Conservation (phyloP, 1,284 basidiomycete species). For the Malassezia pachydermatis region DNA sequence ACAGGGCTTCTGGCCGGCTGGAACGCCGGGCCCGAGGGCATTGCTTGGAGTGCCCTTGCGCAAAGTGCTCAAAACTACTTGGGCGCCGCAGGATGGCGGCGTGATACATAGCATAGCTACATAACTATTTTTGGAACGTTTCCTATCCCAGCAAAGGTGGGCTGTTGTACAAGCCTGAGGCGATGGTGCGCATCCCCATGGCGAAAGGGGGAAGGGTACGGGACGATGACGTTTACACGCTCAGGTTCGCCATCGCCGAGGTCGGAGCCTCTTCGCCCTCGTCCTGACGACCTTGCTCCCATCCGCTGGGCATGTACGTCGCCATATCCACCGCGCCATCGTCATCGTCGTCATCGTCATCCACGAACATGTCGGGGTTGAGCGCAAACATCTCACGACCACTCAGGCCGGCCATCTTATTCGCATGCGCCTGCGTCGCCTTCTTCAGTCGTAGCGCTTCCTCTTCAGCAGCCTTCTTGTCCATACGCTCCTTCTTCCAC, state of each 20-base stretch:
- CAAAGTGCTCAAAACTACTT: constrained; percentile 20
- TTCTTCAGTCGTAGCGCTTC: constrained; percentile 79
- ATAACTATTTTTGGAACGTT: neutral
- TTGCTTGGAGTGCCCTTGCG: constrained; percentile 16
- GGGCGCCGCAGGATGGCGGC: constrained; percentile 15
- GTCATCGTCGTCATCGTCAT: constrained; percentile 59
- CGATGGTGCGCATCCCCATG: no score
- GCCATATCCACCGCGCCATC: constrained; percentile 47
- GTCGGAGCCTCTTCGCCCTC: constrained; percentile 18
- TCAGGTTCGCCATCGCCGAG: constrained; percentile 1
- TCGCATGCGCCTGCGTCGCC: constrained; percentile 69
- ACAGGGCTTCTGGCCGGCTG: constrained; percentile 21
- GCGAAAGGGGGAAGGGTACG: no score
- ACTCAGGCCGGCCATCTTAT: constrained; percentile 85
- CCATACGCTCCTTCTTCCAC: constrained; percentile 65
- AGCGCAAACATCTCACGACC: constrained; percentile 85
- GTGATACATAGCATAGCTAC: constrained; percentile 2
- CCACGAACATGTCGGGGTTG: constrained; percentile 88
- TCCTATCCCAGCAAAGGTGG: neutral
- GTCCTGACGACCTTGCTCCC: constrained; percentile 37
- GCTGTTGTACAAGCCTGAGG: neutral
- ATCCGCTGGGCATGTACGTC: constrained; percentile 35
- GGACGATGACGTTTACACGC: neutral
- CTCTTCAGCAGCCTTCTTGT: constrained; percentile 68
- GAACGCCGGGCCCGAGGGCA: constrained; percentile 4